A percentile compares a stretch with the other conserved stretches of the same genome.
Conservation (phyloP, 2,329 filamentous ascomycete genomes). For the Bipolaris oryzae region DNA sequence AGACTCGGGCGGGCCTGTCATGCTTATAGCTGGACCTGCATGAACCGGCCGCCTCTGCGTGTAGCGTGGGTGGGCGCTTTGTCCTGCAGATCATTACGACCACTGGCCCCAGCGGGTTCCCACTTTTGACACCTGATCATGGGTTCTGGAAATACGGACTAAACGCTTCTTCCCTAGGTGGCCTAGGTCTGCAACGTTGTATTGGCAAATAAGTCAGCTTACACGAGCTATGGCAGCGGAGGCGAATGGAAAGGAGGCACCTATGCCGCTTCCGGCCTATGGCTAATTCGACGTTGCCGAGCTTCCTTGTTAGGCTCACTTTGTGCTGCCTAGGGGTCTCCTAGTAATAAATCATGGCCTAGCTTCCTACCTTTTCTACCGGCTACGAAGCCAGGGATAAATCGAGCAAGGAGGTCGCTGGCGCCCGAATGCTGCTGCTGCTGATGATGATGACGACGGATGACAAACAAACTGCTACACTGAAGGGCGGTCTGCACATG, state of each 20-base stretch:
- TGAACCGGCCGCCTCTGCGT: not conserved
- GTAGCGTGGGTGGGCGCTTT: slow-evolving; percentile 5
- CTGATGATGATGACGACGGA: too few species aligned
- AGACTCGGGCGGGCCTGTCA: slow-evolving; percentile 6
- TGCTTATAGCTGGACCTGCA: slow-evolving; percentile 22
- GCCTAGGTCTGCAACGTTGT: slow-evolving; percentile 25
- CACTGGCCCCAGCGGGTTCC: slow-evolving; percentile 8
- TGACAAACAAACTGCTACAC: too few species aligned
- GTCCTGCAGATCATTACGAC: slow-evolving; percentile 13
- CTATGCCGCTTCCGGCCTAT: slow-evolving; percentile 11
- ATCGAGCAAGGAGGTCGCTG: too few species aligned
- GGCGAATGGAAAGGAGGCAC: slow-evolving; percentile 14
- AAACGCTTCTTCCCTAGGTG: slow-evolving; percentile 6
- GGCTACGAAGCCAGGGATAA: too few species aligned
- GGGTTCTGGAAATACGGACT: slow-evolving; percentile 22
- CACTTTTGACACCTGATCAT: slow-evolving; percentile 15
- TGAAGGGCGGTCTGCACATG: too few species aligned
- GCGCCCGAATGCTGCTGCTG: too few species aligned
- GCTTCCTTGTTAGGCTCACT: slow-evolving; percentile 2
- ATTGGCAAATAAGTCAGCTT: slow-evolving; percentile 21
- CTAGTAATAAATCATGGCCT: not conserved
- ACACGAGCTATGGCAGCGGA: slow-evolving; percentile 6
- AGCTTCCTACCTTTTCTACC: too few species aligned
- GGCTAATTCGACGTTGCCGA: slow-evolving; percentile 14
- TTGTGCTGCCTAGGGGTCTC: not conserved